phyloP scores from a whole-genome alignment of 495 filamentous ascomycete genomes.

The Umbilicaria muhlenbergii region DNA sequence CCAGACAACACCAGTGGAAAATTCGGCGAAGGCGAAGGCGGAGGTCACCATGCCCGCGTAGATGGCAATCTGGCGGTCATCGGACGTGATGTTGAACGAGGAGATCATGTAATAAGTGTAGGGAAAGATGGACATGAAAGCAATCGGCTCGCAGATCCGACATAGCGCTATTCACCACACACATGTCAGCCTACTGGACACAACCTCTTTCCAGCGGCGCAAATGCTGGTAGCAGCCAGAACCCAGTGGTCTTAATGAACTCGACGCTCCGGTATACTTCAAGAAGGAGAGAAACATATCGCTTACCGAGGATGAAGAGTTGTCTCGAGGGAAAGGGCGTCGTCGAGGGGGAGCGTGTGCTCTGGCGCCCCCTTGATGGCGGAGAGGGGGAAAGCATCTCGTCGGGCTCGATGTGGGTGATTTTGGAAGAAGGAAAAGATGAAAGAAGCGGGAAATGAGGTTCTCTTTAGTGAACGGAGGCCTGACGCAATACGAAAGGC shows the following conservation, averaged over 20 bases:
- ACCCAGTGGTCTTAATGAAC: neutral
- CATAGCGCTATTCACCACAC: constrained; percentile 49
- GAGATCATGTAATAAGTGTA: constrained; percentile 98
- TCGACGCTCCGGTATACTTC: neutral
- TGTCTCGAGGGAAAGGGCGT: constrained; percentile 38
- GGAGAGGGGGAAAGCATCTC: too few species aligned
- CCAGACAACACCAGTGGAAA: constrained; percentile 80
- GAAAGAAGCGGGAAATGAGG: too few species aligned
- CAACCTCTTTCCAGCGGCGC: constrained; percentile 1
- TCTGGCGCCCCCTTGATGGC: too few species aligned
- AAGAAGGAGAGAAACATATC: neutral
- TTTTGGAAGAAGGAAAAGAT: too few species aligned
- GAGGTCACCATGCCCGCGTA: constrained; percentile 97
- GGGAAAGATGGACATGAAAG: constrained; percentile 98
- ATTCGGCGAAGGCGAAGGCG: constrained; percentile 91
- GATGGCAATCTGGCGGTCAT: constrained; percentile 65
- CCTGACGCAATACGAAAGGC: too few species aligned
- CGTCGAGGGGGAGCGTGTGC: neutral
- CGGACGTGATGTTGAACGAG: constrained; percentile 70
- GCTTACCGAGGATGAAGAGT: constrained; percentile 57
- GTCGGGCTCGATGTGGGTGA: too few species aligned
- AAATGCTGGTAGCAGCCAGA: neutral
- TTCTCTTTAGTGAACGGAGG: too few species aligned
- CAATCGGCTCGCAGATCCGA: constrained; percentile 95
- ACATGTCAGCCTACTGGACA: constrained; percentile 19